These are phyloP conservation scores for Ustilago xerochloae DNA, from an alignment of 1,284 basidiomycete species.

Conservation along the genomic window DNA sequence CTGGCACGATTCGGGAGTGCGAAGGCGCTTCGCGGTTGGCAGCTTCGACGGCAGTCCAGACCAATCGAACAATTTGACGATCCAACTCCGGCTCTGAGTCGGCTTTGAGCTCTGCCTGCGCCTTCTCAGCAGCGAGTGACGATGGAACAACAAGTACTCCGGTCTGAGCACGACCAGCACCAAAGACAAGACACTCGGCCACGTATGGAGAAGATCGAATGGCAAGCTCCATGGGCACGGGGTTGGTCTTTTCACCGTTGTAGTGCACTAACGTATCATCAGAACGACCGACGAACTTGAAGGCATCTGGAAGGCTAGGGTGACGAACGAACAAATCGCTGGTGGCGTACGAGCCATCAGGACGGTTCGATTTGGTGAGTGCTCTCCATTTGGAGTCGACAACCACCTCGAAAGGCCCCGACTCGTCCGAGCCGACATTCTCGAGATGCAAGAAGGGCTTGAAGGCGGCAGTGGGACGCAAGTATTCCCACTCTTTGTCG, in stretches of 20 bases:
- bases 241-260: constrained; percentile 51
- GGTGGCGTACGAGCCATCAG: constrained; percentile 74
- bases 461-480: constrained; percentile 64
- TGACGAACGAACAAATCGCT: constrained; percentile 72
- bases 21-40: constrained; percentile 21
- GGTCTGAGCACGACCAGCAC: constrained; percentile 72
- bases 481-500: constrained; percentile 76
- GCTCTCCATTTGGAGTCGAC: constrained; percentile 74
- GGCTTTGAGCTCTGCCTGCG: constrained; percentile 27
- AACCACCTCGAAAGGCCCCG: constrained; percentile 72
- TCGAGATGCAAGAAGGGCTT: constrained; percentile 12
- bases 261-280: constrained; percentile 73
- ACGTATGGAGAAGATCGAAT: constrained; percentile 62
- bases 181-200: constrained; percentile 74
- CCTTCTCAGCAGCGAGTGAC: constrained; percentile 67
- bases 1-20: constrained; percentile 29
- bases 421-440: constrained; percentile 8
- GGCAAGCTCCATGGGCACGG: constrained; percentile 38
- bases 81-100: neutral
- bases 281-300: constrained; percentile 74
- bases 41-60: constrained; percentile 13
- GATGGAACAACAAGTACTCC: constrained; percentile 74
- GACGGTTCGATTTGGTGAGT: constrained; percentile 72
- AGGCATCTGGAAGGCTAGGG: constrained; percentile 69
- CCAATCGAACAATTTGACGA: neutral